Evolutionary conservation across 176 grass and related monocot species (phyloP).

Genomic region (Rhynchospora tenuis): DNA sequence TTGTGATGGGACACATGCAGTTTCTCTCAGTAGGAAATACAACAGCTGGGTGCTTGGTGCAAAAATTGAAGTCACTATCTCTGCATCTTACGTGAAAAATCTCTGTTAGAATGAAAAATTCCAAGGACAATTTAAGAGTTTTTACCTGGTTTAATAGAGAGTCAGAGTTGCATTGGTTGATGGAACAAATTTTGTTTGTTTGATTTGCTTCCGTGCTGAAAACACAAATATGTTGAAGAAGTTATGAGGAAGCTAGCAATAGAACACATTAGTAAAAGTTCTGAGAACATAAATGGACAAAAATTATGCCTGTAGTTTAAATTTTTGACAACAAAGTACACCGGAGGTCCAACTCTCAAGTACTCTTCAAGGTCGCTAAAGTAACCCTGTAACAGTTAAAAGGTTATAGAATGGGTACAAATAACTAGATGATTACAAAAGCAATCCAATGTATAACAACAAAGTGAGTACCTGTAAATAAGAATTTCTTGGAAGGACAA

Average conservation of each 20-base stretch:
- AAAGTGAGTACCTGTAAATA: conserved; percentile 77
- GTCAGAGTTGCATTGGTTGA: conserved; percentile 80
- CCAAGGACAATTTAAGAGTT: background rate
- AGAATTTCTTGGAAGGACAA: conserved; percentile 81
- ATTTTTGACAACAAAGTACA: conserved; percentile 96
- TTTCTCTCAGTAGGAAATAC: background rate
- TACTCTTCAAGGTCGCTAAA: conserved; percentile 85
- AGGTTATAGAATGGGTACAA: conserved; percentile 2
- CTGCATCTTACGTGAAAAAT: background rate
- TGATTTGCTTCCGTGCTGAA: conserved; percentile 66
- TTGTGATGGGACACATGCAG: background rate
- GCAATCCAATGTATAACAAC: background rate
- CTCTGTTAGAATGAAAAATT: background rate
- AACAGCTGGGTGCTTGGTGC: background rate
- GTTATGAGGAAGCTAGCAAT: background rate
- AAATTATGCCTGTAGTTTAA: conserved; percentile 88
- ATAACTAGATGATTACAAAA: background rate
- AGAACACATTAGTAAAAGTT: background rate
- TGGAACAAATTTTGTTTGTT: conserved; percentile 93
- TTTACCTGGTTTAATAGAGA: conserved; percentile 96
- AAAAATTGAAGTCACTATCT: background rate
- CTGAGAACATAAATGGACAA: background rate
- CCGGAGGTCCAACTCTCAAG: conserved; percentile 85
- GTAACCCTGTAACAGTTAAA: conserved; percentile 59
- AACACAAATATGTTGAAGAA: conserved; percentile 28